Evolutionary conservation across 495 filamentous ascomycete species (phyloP), one percentile per base, ranked within the genome.

Genomic region (Apiosordaria backusii): DNA sequence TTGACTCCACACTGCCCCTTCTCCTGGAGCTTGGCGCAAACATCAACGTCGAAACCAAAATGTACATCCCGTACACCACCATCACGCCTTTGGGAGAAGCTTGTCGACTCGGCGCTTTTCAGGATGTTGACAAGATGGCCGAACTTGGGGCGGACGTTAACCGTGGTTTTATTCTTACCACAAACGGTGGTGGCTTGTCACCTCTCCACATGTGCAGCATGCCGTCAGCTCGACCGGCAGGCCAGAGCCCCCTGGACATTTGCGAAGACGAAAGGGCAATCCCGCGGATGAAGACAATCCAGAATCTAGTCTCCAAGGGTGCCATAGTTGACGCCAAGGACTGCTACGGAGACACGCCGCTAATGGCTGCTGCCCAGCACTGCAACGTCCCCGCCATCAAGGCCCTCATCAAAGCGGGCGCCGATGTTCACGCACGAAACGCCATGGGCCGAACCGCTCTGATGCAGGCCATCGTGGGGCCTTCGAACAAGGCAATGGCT

Each of bases 31-130:
- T 61, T 2, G 79, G 79, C 22, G 79, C 74, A 53, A 68, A 76
- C 63, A 65, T 79, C 27, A 58, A 80, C 53, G 68, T 69, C n/a
- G 66, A 68, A 24, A 63, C 67, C 18, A 72, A 71, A 29, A 67
- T 77, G 53, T 77, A 69, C 60, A 71, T 77, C 18, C 75, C 75
- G 15, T 77, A 77, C 58, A 68, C 74, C 3, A 62, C 70, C 50
- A 71, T 76, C 58, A 75, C 74, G 3, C 72, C 77, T n/a, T 60
- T 80, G 16, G 75, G 77, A 3, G 74, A 80, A 55, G 75, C 77
- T 0, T 80, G 77, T 50, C 66, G 70, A 1, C n/a, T 74, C 6
- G 68, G 75, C 6, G 45, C 74, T 45, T 80, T 75, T 50, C 71
- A 65, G 0, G 74, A 67, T 1, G 77, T 73, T 24, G 68, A 74